Base-by-base conservation (phyloP, 225 moss, liverwort and hornwort species). In the Bryum argenteum region DNA sequence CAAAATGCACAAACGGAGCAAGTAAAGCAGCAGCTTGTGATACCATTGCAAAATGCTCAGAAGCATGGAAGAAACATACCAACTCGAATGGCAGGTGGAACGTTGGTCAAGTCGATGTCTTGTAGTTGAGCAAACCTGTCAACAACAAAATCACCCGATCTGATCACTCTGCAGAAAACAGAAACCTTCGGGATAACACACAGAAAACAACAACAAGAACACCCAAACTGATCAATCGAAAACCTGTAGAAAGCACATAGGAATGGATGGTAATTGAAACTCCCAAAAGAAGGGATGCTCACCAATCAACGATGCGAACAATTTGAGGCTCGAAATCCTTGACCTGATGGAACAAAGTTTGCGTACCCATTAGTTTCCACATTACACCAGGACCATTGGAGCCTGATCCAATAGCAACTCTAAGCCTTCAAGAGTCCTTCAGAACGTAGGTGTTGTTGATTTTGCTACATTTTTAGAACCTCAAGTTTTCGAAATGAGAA, bases 71-170 rank as follows among this genome's bases (percentile, higher is more conserved):
- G 58, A 48, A 26, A 18, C n/a, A 72, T 74, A 97, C 97, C 94
- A 28, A 97, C 90, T 81, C 88, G 89, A 60, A 94, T 84, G 33
- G 90, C 89, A 70, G 97, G 97, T 45, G 83, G 73, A 39, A 94
- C 83, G 73, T 85, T 75, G 68, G 73, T 73, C 73, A 97, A 61
- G 61, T 97, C 87, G 50, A 91, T 79, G 73, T 97, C 92, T 69
- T 97, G 94, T 57, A 97, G 73, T 76, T 97, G 94, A 39, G 92
- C 84, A 83, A 97, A 97, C 97, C 97, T 94, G 72, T 42, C 43
- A 40, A 45, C 23, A 28, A 26, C 2, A 28, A 67, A 63, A 11
- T n/a, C 53, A 14, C 45, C 63, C 24, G 41, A 28, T 54, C 20
- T 19, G 45, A 26, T 82, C 63, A 72, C 76, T 43, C 39, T 28